phyloP scores from a whole-genome alignment of 2,329 filamentous ascomycete genomes.

The Trichoderma oligosporum region DNA sequence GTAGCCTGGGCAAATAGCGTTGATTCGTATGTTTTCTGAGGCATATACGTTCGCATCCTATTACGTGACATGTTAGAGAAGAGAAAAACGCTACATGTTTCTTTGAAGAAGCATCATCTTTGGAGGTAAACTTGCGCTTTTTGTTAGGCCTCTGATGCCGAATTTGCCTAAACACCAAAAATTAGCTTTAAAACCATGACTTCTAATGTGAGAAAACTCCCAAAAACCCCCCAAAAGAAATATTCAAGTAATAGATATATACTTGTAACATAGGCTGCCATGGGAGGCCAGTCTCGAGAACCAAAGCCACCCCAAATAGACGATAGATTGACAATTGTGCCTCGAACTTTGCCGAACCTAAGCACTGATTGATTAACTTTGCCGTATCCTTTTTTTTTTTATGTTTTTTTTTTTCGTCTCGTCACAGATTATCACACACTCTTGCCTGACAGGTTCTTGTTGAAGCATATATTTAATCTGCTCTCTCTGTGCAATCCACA shows the following conservation, averaged over 20 bases:
- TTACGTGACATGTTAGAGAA: too few species aligned
- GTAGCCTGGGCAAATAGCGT: background rate
- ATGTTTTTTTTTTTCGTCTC: too few species aligned
- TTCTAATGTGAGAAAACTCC: too few species aligned
- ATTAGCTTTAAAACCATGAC: background rate
- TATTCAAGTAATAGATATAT: background rate
- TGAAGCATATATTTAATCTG: background rate
- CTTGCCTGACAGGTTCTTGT: background rate
- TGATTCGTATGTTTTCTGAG: background rate
- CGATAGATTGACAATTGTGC: background rate
- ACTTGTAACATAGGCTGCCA: background rate
- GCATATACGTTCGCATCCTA: constrained; percentile 8
- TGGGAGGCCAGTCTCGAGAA: background rate
- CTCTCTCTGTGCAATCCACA: constrained; percentile 1
- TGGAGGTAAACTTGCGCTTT: background rate
- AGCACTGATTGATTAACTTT: background rate
- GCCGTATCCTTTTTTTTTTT: too few species aligned
- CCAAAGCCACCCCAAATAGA: background rate
- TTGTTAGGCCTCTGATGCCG: background rate
- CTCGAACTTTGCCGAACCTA: background rate
- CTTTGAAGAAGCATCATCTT: too few species aligned
- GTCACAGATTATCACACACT: background rate
- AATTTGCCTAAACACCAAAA: background rate
- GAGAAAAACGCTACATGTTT: too few species aligned
- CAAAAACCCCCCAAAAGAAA: too few species aligned